phyloP scores from a whole-genome alignment of 2,329 filamentous ascomycete species.

The Epichloe hybrida region DNA sequence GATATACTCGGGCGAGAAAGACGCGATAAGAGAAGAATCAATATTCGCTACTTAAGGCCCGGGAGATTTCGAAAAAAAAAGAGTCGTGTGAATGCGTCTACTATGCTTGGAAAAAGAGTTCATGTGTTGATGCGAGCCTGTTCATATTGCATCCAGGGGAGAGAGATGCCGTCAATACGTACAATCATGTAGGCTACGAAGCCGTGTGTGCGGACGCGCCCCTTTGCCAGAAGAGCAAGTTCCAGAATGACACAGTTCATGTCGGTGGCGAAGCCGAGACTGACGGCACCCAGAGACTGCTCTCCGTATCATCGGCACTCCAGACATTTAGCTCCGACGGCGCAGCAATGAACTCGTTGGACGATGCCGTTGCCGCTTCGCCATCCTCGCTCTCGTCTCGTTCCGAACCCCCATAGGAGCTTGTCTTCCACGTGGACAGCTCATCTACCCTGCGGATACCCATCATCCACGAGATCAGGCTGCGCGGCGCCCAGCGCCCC shows the following conservation, averaged over 20 bases:
- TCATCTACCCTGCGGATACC: constrained; percentile 54
- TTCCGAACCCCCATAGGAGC: constrained; percentile 23
- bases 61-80: too few relatives aligned
- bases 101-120: not conserved
- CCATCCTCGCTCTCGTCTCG: constrained; percentile 23
- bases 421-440: constrained; percentile 39
- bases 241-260: not conserved
- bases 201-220: not conserved
- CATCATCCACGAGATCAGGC: constrained; percentile 88
- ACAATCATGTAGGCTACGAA: not conserved
- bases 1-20: not conserved
- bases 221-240: not conserved
- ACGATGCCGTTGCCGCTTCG: constrained; percentile 15
- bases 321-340: constrained; percentile 27
- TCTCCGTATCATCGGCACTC: constrained; percentile 27
- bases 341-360: constrained; percentile 39
- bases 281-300: constrained; percentile 31
- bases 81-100: not conserved
- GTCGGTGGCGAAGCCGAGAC: constrained; percentile 8
- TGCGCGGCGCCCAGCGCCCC: constrained; percentile 63
- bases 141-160: not conserved
- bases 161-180: not conserved
- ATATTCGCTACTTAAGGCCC: not conserved
- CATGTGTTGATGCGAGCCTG: not conserved
- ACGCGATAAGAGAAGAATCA: not conserved